phyloP scores from a whole-genome alignment of 139 green algal genomes.

The Zygnema cylindricum region DNA sequence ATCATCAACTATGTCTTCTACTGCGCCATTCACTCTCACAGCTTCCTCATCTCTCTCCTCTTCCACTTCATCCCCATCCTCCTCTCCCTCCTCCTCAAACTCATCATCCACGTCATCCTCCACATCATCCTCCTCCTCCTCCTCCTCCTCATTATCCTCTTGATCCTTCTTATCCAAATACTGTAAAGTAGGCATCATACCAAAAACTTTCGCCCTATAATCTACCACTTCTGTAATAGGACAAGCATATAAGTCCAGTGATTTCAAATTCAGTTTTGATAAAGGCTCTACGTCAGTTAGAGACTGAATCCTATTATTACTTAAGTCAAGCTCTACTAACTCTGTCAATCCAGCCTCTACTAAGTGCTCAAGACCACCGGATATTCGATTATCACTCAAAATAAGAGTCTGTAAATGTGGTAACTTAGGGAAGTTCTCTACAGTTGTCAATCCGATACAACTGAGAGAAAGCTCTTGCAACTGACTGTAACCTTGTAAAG shows the following conservation, averaged over 20 bases:
- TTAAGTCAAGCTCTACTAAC: conserved; percentile 48
- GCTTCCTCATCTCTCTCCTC: conserved; percentile 1
- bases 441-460: conserved; percentile 24
- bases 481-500: conserved; percentile 21
- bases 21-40: conserved; percentile 16
- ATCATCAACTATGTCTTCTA: conserved; percentile 10
- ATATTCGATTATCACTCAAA: conserved; percentile 62
- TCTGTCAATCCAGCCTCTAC: background rate
- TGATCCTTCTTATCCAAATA: conserved; percentile 55
- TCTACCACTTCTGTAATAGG: conserved; percentile 38
- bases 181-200: conserved; percentile 32
- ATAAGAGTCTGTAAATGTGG: conserved; percentile 45
- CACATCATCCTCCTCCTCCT: conserved; percentile 40
- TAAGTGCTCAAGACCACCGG: conserved; percentile 57
- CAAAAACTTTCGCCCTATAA: conserved; percentile 62
- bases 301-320: conserved; percentile 59
- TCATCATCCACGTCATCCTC: conserved; percentile 22
- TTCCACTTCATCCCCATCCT: background rate
- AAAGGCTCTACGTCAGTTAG: conserved; percentile 56
- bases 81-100: background rate
- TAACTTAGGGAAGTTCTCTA: conserved; percentile 56
- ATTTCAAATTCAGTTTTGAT: conserved; percentile 37
- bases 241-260: conserved; percentile 58
- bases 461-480: conserved; percentile 44
- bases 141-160: conserved; percentile 42